Percentiles rank a stretch among this genome's conserved stretches.
phyloP scores from a whole-genome alignment of 2,329 filamentous ascomycete species.

The Arthroderma sp. region DNA sequence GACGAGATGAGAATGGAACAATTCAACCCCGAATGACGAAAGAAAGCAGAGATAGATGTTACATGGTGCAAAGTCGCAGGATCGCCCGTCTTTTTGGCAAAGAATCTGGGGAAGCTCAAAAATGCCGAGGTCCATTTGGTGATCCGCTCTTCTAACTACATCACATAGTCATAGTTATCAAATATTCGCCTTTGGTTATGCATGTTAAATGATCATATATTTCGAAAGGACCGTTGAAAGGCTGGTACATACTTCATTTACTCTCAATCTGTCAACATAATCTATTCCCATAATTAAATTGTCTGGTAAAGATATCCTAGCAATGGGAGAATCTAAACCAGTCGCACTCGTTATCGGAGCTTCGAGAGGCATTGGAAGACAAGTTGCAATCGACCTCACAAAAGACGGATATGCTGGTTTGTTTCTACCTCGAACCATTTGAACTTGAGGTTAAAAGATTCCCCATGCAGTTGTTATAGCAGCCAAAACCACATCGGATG shows the following conservation, averaged over 20 bases:
- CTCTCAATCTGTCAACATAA: no score
- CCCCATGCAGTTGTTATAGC: constrained; percentile 54
- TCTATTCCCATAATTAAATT: neutral
- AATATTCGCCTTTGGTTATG: no score
- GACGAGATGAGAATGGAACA: no score
- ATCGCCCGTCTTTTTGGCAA: no score
- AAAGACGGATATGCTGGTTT: constrained; percentile 57
- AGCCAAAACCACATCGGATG: constrained; percentile 61
- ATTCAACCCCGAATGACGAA: no score
- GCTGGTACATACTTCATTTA: neutral
- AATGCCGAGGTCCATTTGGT: neutral
- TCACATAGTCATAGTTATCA: no score
- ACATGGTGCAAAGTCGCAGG: no score
- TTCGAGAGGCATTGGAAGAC: constrained; percentile 67
- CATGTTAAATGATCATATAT: neutral
- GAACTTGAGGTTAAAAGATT: neutral
- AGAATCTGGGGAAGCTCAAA: neutral
- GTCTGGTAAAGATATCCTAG: neutral
- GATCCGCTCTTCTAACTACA: no score
- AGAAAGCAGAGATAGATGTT: neutral
- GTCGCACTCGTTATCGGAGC: constrained; percentile 65
- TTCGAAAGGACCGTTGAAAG: neutral
- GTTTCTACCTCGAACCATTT: constrained; percentile 5
- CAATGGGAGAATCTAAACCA: constrained; percentile 13
- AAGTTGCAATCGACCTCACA: constrained; percentile 66